Percentiles rank a stretch among this genome's conserved stretches.
These are phyloP conservation scores for Ustilago trichophora DNA, from an alignment of 1,284 basidiomycete genomes.

Conservation along the genomic window DNA sequence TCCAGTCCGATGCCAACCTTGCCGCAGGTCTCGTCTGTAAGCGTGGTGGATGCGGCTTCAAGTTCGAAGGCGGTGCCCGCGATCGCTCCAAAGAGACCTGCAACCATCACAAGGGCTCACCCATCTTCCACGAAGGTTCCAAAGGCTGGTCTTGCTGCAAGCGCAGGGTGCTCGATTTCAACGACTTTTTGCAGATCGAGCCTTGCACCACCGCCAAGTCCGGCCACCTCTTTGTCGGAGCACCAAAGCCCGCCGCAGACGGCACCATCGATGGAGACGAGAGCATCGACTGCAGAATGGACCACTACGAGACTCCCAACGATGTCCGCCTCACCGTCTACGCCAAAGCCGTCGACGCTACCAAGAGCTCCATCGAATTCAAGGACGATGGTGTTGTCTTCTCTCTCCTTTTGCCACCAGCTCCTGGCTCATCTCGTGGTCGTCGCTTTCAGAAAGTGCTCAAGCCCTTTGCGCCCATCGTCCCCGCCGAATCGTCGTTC, in stretches of 20 bases:
- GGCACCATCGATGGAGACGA: constrained; percentile 31
- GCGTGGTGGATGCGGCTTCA: constrained; percentile 47
- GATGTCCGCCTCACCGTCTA: constrained; percentile 63
- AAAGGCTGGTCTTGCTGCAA: constrained; percentile 66
- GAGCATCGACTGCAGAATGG: constrained; percentile 54
- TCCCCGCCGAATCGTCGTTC: constrained; percentile 50
- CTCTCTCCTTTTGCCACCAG: constrained; percentile 51
- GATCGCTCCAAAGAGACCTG: constrained; percentile 50
- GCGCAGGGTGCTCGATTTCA: constrained; percentile 62
- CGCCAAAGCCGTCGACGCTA: constrained; percentile 55
- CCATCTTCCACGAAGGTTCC: constrained; percentile 66
- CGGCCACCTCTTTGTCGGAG: constrained; percentile 60
- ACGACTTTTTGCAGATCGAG: constrained; percentile 63
- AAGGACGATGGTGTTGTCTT: constrained; percentile 49
- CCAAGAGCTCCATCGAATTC: constrained; percentile 51
- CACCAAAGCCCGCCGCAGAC: constrained; percentile 18
- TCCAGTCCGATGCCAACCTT: constrained; percentile 21
- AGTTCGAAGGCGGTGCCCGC: constrained; percentile 30
- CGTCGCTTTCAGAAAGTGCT: constrained; percentile 53
- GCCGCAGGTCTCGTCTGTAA: constrained; percentile 45
- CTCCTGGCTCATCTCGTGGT: constrained; percentile 26
- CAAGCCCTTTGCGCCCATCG: constrained; percentile 50
- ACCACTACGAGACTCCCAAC: constrained; percentile 65
- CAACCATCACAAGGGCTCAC: constrained; percentile 56
- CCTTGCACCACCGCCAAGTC: constrained; percentile 54